Evolutionary conservation across 2,329 filamentous ascomycete species (phyloP).

Genomic region (Scedosporium dehoogii): DNA sequence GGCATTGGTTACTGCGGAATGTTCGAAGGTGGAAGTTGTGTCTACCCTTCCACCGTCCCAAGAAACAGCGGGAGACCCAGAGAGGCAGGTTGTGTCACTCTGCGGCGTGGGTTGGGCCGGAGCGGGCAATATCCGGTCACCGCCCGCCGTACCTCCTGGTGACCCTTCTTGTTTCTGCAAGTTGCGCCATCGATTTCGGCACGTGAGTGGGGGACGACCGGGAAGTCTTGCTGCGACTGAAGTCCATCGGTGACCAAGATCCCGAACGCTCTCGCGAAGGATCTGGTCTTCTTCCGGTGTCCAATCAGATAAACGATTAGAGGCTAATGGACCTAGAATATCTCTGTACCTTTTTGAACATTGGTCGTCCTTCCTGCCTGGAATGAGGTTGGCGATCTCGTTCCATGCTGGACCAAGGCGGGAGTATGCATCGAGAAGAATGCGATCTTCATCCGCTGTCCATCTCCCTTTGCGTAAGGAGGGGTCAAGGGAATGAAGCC

Average conservation of each 20-base stretch:
- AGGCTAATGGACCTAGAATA: slow-evolving; percentile 17
- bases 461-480: slow-evolving; percentile 18
- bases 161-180: slow-evolving; percentile 10
- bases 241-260: slow-evolving; percentile 18
- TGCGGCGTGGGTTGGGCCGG: background rate
- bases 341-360: slow-evolving; percentile 20
- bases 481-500: slow-evolving; percentile 20
- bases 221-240: slow-evolving; percentile 17
- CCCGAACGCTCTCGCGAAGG: slow-evolving; percentile 14
- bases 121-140: background rate
- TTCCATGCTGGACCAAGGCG: slow-evolving; percentile 17
- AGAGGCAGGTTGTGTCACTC: background rate
- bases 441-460: slow-evolving; percentile 19
- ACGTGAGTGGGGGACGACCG: slow-evolving; percentile 18
- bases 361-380: slow-evolving; percentile 19
- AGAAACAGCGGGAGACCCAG: background rate
- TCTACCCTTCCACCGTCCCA: background rate
- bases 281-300: slow-evolving; percentile 16
- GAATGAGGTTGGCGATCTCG: slow-evolving; percentile 18
- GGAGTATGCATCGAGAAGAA: slow-evolving; percentile 17
- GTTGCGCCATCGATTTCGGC: slow-evolving; percentile 18
- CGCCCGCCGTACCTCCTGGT: background rate
- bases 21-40: background rate
- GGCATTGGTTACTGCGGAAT: background rate
- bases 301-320: slow-evolving; percentile 17